phyloP scores from a whole-genome alignment of 2,329 filamentous ascomycete species.

The Penicillium sp. region DNA sequence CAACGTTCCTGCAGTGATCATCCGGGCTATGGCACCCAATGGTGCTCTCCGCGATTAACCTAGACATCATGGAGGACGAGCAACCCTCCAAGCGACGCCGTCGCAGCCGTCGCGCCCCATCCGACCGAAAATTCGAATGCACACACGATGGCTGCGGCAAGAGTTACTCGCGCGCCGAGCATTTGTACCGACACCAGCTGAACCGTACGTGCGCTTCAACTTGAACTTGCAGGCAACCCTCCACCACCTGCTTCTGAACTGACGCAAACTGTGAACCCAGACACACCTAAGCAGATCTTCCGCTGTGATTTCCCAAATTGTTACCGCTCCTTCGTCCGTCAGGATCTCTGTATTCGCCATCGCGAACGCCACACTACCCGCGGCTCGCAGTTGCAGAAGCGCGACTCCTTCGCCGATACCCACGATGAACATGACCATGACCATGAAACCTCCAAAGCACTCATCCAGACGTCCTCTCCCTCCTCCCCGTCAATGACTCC shows the following conservation, averaged over 20 bases:
- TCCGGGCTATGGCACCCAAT: constrained; percentile 22
- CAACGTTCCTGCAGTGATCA: constrained; percentile 8
- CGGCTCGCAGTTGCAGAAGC: constrained; percentile 56
- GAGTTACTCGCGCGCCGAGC: constrained; percentile 94
- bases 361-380: constrained; percentile 76
- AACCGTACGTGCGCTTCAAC: constrained; percentile 78
- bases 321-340: constrained; percentile 85
- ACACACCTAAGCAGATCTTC: constrained; percentile 94
- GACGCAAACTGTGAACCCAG: too few relatives aligned
- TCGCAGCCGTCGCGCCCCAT: constrained; percentile 49
- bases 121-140: constrained; percentile 71
- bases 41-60: constrained; percentile 15
- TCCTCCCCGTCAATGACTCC: constrained; percentile 28
- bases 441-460: constrained; percentile 22
- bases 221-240: too few relatives aligned
- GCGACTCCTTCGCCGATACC: constrained; percentile 46
- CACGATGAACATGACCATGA: constrained; percentile 21
- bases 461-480: constrained; percentile 20
- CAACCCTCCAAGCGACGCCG: constrained; percentile 46
- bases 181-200: constrained; percentile 93
- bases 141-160: constrained; percentile 87
- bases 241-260: too few relatives aligned
- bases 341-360: constrained; percentile 87
- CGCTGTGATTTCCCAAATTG: constrained; percentile 92
- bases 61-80: constrained; percentile 21